These are phyloP conservation scores for Pisolithus thermaeus DNA, from an alignment of 1,284 basidiomycete species.

Conservation along the genomic window DNA sequence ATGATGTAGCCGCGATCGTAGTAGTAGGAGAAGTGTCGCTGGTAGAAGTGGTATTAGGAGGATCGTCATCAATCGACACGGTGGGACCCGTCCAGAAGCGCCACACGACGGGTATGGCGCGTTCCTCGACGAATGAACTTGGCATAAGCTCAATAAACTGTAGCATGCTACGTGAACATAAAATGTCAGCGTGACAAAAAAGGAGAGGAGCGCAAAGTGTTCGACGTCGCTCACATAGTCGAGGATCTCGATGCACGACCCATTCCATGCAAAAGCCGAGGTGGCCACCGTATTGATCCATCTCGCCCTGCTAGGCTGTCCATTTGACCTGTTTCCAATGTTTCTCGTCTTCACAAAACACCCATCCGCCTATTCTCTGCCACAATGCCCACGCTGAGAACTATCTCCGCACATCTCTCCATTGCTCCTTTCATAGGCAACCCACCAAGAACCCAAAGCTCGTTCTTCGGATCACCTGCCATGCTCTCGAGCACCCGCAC, in stretches of 20 bases:
- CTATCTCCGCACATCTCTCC: conserved; percentile 52
- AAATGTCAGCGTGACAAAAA: not conserved
- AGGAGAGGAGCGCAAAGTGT: too few species aligned
- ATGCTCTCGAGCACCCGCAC: conserved; percentile 57
- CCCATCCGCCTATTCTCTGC: conserved; percentile 87
- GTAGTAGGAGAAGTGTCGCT: not conserved
- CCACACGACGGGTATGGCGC: conserved; percentile 82
- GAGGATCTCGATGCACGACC: conserved; percentile 73
- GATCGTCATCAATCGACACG: not conserved
- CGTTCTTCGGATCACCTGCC: conserved; percentile 59
- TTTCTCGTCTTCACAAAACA: conserved; percentile 67
- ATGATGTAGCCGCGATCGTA: too few species aligned
- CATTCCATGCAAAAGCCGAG: conserved; percentile 76
- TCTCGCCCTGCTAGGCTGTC: conserved; percentile 26
- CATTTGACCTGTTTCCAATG: not conserved
- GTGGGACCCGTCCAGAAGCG: conserved; percentile 57
- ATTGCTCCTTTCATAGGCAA: conserved; percentile 58
- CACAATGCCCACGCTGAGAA: conserved; percentile 74
- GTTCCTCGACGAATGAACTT: conserved; percentile 78
- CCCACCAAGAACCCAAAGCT: conserved; percentile 82
- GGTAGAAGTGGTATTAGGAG: not conserved
- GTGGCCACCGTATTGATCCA: conserved; percentile 82
- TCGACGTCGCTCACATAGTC: conserved; percentile 58
- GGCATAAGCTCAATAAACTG: conserved; percentile 88
- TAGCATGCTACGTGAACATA: not conserved